Percentiles rank a stretch among this genome's conserved stretches.
Evolutionary conservation across 129 eudicot species (phyloP).

Genomic region (Centella asiatica): DNA sequence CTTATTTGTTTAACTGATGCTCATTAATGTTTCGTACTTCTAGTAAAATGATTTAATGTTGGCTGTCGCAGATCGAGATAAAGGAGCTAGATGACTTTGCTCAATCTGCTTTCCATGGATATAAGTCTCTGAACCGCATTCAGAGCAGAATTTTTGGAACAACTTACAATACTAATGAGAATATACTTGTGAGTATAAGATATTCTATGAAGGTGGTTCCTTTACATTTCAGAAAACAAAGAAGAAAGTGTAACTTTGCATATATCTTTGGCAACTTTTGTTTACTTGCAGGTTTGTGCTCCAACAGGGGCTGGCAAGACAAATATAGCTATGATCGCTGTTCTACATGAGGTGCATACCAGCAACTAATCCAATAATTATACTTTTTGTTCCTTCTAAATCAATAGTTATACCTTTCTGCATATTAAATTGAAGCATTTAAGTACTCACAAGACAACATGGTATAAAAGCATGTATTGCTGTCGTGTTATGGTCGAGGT

Average conservation of each 20-base stretch:
- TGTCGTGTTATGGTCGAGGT: not conserved
- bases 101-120: slow-evolving; percentile 95
- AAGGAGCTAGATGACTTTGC: slow-evolving; percentile 95
- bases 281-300: slow-evolving; percentile 76
- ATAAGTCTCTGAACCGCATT: slow-evolving; percentile 91
- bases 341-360: slow-evolving; percentile 73
- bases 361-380: not conserved
- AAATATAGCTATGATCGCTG: slow-evolving; percentile 94
- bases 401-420: too few relatives aligned
- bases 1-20: not conserved
- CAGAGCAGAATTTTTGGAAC: slow-evolving; percentile 93
- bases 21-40: not conserved
- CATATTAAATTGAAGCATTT: not conserved
- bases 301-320: slow-evolving; percentile 99
- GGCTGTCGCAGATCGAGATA: slow-evolving; percentile 66
- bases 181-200: slow-evolving; percentile 57
- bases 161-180: slow-evolving; percentile 73
- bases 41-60: not conserved
- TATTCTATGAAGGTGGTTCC: not conserved
- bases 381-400: not conserved
- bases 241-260: not conserved
- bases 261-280: slow-evolving; percentile 15
- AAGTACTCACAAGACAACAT: too few relatives aligned
- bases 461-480: too few relatives aligned
- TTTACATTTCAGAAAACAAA: not conserved